Conservation (phyloP, 306 rosid species). For the Sophora flavescens region DNA sequence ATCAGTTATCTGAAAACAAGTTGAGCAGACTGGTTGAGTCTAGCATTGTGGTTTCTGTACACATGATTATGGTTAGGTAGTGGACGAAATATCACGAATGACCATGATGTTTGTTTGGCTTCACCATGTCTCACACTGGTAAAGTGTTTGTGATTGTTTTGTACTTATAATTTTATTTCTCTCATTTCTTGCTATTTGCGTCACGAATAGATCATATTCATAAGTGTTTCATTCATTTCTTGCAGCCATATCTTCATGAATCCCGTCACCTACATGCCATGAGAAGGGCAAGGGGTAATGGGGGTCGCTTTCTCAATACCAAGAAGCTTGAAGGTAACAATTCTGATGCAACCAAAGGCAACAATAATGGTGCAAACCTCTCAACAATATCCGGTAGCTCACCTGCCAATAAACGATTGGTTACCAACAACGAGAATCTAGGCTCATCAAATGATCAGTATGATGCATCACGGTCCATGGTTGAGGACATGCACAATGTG, state of each 20-base stretch:
- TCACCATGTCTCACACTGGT: constrained; percentile 6
- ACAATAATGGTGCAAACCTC: constrained; percentile 42
- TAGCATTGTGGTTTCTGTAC: constrained; percentile 10
- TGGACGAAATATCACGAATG: not conserved
- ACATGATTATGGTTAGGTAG: not conserved
- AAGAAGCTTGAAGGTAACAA: constrained; percentile 59
- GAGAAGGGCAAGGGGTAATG: constrained; percentile 90
- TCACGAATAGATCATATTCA: constrained; percentile 27
- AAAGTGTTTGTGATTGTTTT: not conserved
- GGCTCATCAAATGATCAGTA: constrained; percentile 49
- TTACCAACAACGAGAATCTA: constrained; percentile 47
- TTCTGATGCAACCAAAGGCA: constrained; percentile 44
- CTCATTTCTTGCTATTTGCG: constrained; percentile 19
- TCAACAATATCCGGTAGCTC: constrained; percentile 41
- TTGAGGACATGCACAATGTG: constrained; percentile 43
- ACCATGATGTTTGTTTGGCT: not conserved
- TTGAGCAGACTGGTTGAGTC: not conserved
- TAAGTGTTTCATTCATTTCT: constrained; percentile 33
- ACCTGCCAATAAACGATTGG: constrained; percentile 35
- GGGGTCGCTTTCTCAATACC: constrained; percentile 88
- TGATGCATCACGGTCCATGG: constrained; percentile 44
- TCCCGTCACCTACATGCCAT: constrained; percentile 89
- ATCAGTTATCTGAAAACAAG: not conserved
- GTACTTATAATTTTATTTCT: not conserved
- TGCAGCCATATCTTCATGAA: constrained; percentile 92